Percentiles rank a stretch among this genome's conserved stretches.
Conservation (phyloP, 2,329 filamentous ascomycete species). For the Nigrospora oryzae region DNA sequence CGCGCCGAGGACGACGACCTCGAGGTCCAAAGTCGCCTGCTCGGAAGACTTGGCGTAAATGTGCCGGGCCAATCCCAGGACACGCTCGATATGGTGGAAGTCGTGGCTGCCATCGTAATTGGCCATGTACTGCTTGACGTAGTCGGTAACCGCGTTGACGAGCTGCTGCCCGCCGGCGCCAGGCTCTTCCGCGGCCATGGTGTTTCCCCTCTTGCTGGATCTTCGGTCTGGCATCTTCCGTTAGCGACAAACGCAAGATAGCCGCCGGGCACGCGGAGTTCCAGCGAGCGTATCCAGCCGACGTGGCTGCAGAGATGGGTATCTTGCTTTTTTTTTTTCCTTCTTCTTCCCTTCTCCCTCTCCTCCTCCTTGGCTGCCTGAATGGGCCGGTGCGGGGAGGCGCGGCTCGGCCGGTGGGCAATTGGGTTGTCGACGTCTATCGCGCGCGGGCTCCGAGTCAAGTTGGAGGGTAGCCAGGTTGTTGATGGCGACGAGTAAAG, state of each 20-base stretch:
- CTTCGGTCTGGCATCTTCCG: no score
- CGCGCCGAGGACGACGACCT: slow-evolving; percentile 58
- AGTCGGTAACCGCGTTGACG: slow-evolving; percentile 47
- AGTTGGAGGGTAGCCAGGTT: no score
- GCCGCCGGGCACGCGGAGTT: neutral
- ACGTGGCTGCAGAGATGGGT: neutral
- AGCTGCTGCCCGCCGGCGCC: slow-evolving; percentile 26
- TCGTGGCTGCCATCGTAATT: slow-evolving; percentile 82
- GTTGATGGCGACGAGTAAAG: no score
- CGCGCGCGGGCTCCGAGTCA: no score
- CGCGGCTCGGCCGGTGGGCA: no score
- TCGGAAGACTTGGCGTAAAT: slow-evolving; percentile 41
- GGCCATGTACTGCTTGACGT: slow-evolving; percentile 65
- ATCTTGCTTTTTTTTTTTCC: neutral
- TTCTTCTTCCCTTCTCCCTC: no score
- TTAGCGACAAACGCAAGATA: neutral
- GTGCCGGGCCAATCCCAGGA: slow-evolving; percentile 62
- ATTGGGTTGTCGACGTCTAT: no score
- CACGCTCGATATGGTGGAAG: slow-evolving; percentile 75
- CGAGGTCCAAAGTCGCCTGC: slow-evolving; percentile 30
- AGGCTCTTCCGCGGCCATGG: slow-evolving; percentile 14
- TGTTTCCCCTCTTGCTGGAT: neutral
- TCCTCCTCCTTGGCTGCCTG: neutral
- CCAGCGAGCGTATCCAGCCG: no score
- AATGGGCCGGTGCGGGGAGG: neutral